Evolutionary conservation across 768 basidiomycete genomes (phyloP).

Genomic region (Chlorophyllum brunneum): DNA sequence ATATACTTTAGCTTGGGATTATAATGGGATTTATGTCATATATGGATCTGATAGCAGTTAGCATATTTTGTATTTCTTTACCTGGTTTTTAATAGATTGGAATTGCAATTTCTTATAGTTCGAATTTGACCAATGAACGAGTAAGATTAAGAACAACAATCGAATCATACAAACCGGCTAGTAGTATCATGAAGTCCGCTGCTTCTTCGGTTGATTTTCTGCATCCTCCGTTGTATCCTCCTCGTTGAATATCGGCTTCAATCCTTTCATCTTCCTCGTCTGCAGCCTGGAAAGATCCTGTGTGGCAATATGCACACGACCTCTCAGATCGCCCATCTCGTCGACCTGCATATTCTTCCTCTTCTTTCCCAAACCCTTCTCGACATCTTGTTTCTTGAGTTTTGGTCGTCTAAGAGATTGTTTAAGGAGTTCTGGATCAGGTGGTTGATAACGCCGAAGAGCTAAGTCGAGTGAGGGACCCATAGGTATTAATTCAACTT

Average conservation of each 20-base stretch:
- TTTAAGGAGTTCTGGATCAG: constrained; percentile 79
- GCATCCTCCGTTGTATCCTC: constrained; percentile 14
- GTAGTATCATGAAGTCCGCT: not conserved
- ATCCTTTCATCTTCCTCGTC: constrained; percentile 94
- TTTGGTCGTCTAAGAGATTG: constrained; percentile 81
- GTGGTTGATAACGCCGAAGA: constrained; percentile 67
- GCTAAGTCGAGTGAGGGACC: constrained; percentile 86
- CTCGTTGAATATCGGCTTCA: constrained; percentile 30
- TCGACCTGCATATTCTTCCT: constrained; percentile 95
- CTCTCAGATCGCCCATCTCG: constrained; percentile 96
- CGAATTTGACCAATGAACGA: no score
- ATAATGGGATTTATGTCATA: no score
- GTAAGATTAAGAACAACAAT: not conserved
- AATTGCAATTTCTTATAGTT: no score
- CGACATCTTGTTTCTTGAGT: constrained; percentile 83
- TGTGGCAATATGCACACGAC: constrained; percentile 81
- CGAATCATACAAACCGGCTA: constrained; percentile 7
- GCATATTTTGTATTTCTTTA: not conserved
- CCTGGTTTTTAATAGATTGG: no score
- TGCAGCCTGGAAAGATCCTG: constrained; percentile 88
- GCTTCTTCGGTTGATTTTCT: constrained; percentile 5
- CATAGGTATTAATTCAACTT: constrained; percentile 81
- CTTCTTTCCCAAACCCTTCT: constrained; percentile 87
- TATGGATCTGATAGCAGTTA: no score
- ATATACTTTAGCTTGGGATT: no score